Base-by-base conservation (phyloP, 2,329 filamentous ascomycete species). In the Exophiala alcalophila region DNA sequence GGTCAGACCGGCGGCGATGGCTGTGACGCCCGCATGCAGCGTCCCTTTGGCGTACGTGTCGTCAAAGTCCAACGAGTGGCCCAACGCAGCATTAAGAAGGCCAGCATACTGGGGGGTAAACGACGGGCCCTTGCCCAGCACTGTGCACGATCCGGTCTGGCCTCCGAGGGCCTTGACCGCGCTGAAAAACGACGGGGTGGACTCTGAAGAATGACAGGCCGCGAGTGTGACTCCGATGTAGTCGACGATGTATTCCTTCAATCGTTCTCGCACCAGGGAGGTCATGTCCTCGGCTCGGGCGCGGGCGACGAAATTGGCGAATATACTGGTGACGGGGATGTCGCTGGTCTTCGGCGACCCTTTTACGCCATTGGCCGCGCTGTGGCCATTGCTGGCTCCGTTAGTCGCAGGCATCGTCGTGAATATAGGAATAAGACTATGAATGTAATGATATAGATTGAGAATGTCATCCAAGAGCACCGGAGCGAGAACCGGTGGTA, bases 31-130 rank as follows among this genome's bases (percentile, higher is more conserved):
- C 1, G 66, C 61, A 47, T 71, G 68, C 11, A 70, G 54, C 11
- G 65, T 65, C 2, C 65, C 66, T 2, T 58, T 51, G 2, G 66
- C 66, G 43, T 68, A 65, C 2, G 68, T 71, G 50, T 72, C 68
- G 52, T 71, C 68, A 50, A 70, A 70, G 49, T 71, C 68, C 35
- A 69, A 57, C 3, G 63, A 65, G 53, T 71, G 69, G 6, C 63
- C 64, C 24, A 70, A 62, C 1, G 66, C 59, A 4, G 64, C 67
- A 40, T 71, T 71, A 15, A 71, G 49, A 8, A 71, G 56, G 1
- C 60, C 65, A 2, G 67, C 67, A 33, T 65, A 66, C 15, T 67
- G 66, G 2, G 61, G 62, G 9, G 52, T 44, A 26, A 33, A 55
- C 2, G 27, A 32, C 28, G 45, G 45, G 12, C 54, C 54, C n/a